Conservation (phyloP, 2,329 filamentous ascomycete genomes). For the Xylaria sp. region DNA sequence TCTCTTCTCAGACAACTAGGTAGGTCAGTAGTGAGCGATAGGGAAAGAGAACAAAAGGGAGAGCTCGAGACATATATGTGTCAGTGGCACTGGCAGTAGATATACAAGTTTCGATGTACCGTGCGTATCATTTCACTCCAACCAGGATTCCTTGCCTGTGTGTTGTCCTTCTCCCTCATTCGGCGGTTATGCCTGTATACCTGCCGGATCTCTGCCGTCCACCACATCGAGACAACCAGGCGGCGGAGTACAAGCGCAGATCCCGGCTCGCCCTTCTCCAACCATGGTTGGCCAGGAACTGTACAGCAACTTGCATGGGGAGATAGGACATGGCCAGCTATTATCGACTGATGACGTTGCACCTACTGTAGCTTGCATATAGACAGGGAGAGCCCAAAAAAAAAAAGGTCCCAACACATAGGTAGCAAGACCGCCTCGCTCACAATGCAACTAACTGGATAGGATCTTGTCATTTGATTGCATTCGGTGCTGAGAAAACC, state of each 20-base stretch:
- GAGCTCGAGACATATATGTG: constrained; percentile 7
- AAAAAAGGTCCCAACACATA: constrained; percentile 20
- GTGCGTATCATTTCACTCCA: constrained; percentile 13
- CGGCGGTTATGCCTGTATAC: constrained; percentile 28
- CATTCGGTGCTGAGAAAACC: background rate
- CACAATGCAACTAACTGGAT: constrained; percentile 1
- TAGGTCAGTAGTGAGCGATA: constrained; percentile 15
- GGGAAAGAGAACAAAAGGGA: constrained; percentile 7
- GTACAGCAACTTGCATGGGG: constrained; percentile 23
- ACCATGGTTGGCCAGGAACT: constrained; percentile 26
- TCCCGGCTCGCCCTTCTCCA: constrained; percentile 35
- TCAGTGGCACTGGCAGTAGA: constrained; percentile 15
- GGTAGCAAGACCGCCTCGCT: constrained; percentile 13
- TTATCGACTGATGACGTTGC: constrained; percentile 32
- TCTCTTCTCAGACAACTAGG: constrained; percentile 29
- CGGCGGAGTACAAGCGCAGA: constrained; percentile 38
- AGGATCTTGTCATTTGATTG: constrained; percentile 12
- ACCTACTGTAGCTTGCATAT: constrained; percentile 12
- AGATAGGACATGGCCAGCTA: constrained; percentile 20
- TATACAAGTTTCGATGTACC: constrained; percentile 20
- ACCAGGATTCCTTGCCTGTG: constrained; percentile 28
- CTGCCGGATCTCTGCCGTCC: constrained; percentile 27
- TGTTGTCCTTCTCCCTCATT: constrained; percentile 30
- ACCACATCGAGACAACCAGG: constrained; percentile 39
- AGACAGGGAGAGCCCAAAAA: background rate